Percentiles rank a stretch among this genome's conserved stretches.
phyloP scores from a whole-genome alignment of 495 filamentous ascomycete genomes.

The Aspergillus funiculosus region DNA sequence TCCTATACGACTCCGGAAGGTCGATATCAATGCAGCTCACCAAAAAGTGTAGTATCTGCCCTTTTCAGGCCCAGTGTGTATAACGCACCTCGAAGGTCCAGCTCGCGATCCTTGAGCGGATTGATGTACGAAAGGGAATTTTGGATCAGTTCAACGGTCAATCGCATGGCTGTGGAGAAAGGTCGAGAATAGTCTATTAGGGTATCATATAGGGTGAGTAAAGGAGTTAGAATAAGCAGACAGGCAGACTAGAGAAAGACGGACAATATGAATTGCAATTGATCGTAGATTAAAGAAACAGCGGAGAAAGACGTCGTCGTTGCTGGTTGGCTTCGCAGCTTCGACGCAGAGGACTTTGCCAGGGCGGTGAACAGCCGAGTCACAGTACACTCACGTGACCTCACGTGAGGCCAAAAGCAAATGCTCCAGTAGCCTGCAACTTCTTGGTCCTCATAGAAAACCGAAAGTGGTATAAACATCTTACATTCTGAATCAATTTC shows the following conservation, averaged over 20 bases:
- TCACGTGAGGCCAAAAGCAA: no score
- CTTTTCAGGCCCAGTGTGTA: constrained; percentile 64
- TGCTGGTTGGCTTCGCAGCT: no score
- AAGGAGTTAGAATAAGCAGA: no score
- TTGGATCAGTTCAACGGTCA: constrained; percentile 89
- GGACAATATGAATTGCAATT: background rate
- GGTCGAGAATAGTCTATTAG: constrained; percentile 6
- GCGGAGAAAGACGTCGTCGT: no score
- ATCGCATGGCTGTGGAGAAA: constrained; percentile 61
- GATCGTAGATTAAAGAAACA: no score
- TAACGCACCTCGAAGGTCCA: constrained; percentile 98
- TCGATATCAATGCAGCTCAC: constrained; percentile 81
- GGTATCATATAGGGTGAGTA: constrained; percentile 24
- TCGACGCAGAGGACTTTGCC: constrained; percentile 14
- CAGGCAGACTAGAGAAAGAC: no score
- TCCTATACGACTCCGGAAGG: constrained; percentile 60
- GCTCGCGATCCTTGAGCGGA: constrained; percentile 93
- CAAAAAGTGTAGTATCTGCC: constrained; percentile 90
- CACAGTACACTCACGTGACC: no score
- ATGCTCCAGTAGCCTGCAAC: no score
- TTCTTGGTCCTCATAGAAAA: no score
- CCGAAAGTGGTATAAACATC: no score
- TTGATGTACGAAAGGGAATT: constrained; percentile 94
- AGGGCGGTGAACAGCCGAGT: constrained; percentile 13
- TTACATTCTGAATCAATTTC: no score